A percentile compares a stretch with the other conserved stretches of the same genome.
Evolutionary conservation across 2,329 filamentous ascomycete species (phyloP).

Genomic region (Cladosporium sphaerospermum): DNA sequence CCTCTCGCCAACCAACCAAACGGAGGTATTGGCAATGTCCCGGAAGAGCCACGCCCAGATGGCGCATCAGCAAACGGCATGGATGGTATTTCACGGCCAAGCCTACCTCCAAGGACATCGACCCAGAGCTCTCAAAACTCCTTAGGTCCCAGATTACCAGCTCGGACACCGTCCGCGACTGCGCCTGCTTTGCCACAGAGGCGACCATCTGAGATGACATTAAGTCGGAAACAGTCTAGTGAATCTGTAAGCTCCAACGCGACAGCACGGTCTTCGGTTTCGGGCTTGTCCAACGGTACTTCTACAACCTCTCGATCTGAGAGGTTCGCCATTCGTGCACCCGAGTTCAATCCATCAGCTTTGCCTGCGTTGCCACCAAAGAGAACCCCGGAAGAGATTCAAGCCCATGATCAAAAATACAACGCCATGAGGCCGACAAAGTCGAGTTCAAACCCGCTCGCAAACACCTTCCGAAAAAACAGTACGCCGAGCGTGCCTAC

Average conservation of each 20-base stretch:
- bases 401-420: constrained; percentile 25
- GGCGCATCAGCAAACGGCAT: constrained; percentile 17
- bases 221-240: constrained; percentile 36
- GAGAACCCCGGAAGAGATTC: constrained; percentile 36
- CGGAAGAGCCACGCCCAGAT: constrained; percentile 20
- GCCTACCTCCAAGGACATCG: constrained; percentile 41
- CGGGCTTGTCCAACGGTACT: constrained; percentile 40
- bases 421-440: constrained; percentile 12
- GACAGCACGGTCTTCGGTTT: constrained; percentile 43
- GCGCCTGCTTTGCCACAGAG: constrained; percentile 41
- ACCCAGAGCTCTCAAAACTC: constrained; percentile 30
- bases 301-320: constrained; percentile 23
- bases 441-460: background rate
- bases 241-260: constrained; percentile 50
- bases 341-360: constrained; percentile 50
- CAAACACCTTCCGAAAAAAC: constrained; percentile 4
- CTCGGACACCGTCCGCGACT: constrained; percentile 31
- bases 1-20: constrained; percentile 32
- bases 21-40: constrained; percentile 35
- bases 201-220: constrained; percentile 34
- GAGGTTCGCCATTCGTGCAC: constrained; percentile 33
- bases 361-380: constrained; percentile 52
- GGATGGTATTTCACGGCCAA: constrained; percentile 30
- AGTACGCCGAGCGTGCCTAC: constrained; percentile 6
- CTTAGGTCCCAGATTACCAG: constrained; percentile 42